A percentile compares a stretch with the other conserved stretches of the same genome.
These are phyloP conservation scores for Paradendryphiella salina DNA, from an alignment of 2,329 filamentous ascomycete species.

Conservation along the genomic window DNA sequence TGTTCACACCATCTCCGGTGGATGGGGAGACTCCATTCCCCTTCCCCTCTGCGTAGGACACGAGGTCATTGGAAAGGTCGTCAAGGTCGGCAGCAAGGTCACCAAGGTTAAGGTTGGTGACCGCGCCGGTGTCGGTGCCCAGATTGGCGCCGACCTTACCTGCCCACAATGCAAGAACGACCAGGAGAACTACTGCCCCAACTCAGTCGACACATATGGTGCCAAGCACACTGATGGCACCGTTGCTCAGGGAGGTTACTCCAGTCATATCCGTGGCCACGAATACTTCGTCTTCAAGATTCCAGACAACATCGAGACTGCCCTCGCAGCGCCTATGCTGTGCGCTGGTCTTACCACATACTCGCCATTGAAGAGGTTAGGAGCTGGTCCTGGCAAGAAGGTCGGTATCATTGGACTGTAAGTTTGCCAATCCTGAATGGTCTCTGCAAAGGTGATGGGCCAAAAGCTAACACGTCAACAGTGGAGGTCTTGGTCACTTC, in stretches of 20 bases:
- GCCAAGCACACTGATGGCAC: slow-evolving; percentile 61
- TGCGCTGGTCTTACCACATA: slow-evolving; percentile 83
- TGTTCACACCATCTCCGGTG: slow-evolving; percentile 56
- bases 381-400: slow-evolving; percentile 76
- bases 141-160: slow-evolving; percentile 55
- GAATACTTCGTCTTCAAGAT: slow-evolving; percentile 78
- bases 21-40: slow-evolving; percentile 66
- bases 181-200: slow-evolving; percentile 59
- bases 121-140: slow-evolving; percentile 56
- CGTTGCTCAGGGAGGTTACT: slow-evolving; percentile 67
- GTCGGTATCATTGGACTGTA: slow-evolving; percentile 71
- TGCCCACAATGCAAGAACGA: slow-evolving; percentile 57
- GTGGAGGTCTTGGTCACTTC: slow-evolving; percentile 56
- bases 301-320: slow-evolving; percentile 66
- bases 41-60: slow-evolving; percentile 69
- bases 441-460: not conserved
- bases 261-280: slow-evolving; percentile 70
- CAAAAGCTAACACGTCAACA: slow-evolving; percentile 27
- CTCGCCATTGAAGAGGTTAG: slow-evolving; percentile 75
- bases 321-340: slow-evolving; percentile 74
- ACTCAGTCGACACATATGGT: slow-evolving; percentile 55
- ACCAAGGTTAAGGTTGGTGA: slow-evolving; percentile 53
- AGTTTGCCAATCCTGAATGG: slow-evolving; percentile 21
- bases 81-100: slow-evolving; percentile 56
- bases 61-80: slow-evolving; percentile 57